phyloP scores from a whole-genome alignment of 2,329 filamentous ascomycete species.

The Colletotrichum tamarilloi region DNA sequence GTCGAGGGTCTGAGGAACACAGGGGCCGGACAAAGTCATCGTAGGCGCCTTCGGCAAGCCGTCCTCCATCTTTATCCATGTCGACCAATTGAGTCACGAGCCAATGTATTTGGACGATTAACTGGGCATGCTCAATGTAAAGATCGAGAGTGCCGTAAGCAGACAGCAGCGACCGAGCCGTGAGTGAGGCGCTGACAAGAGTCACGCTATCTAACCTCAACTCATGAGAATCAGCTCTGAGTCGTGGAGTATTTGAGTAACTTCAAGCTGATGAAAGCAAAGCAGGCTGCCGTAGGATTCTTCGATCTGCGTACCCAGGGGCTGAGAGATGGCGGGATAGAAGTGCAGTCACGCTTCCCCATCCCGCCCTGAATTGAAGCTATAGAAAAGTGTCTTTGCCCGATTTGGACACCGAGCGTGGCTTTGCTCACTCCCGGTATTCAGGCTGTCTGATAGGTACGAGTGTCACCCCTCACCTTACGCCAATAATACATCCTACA shows the following conservation, averaged over 20 bases:
- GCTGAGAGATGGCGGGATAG: conserved; percentile 9
- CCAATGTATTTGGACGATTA: not conserved
- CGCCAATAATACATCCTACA: not conserved
- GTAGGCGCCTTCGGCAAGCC: conserved; percentile 34
- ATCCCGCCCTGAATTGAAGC: not conserved
- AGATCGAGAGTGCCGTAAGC: not conserved
- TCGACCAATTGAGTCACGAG: not conserved
- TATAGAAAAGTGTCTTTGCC: conserved; percentile 11
- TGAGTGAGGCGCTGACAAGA: not conserved
- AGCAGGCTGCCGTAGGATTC: conserved; percentile 10
- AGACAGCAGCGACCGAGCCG: not conserved
- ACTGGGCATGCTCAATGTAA: not conserved
- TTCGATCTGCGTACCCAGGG: not conserved
- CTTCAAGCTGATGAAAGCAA: not conserved
- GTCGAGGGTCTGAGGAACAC: conserved; percentile 36
- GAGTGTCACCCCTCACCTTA: not conserved
- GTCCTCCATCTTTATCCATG: conserved; percentile 26
- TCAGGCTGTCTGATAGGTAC: not conserved
- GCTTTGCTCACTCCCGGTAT: conserved; percentile 17
- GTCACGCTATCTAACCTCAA: conserved; percentile 5
- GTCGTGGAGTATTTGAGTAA: too few relatives aligned
- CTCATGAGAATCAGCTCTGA: not conserved
- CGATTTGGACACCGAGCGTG: conserved; percentile 33
- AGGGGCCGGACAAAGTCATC: conserved; percentile 30
- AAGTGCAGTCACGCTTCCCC: not conserved